These are phyloP conservation scores for Domatiomyces catenatus DNA, from an alignment of 2,329 filamentous ascomycete genomes.

Conservation along the genomic window DNA sequence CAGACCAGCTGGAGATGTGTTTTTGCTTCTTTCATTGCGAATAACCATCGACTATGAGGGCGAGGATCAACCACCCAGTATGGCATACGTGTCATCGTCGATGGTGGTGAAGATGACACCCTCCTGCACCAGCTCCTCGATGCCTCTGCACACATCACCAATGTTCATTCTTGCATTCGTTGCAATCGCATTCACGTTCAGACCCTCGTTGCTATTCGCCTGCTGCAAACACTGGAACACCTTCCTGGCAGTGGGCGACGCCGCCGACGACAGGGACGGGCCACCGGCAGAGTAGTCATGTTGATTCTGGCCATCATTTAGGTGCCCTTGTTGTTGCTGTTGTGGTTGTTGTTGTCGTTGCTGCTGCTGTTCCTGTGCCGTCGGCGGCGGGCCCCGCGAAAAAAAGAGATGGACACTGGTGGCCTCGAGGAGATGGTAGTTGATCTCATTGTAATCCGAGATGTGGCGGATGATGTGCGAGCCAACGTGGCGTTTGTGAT, in stretches of 20 bases:
- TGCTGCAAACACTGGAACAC: constrained; percentile 57
- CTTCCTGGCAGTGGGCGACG: constrained; percentile 46
- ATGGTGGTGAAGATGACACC: constrained; percentile 80
- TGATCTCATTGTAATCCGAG: constrained; percentile 78
- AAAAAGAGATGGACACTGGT: constrained; percentile 77
- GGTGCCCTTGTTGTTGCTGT: constrained; percentile 14
- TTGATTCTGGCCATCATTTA: constrained; percentile 16
- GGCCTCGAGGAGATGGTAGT: constrained; percentile 80
- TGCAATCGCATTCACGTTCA: constrained; percentile 67
- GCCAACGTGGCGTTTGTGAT: constrained; percentile 65
- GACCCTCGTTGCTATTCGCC: constrained; percentile 61
- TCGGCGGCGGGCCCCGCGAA: constrained; percentile 49
- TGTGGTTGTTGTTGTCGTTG: constrained; percentile 15
- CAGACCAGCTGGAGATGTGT: neutral
- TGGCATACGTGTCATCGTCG: constrained; percentile 82
- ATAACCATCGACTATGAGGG: too few species aligned
- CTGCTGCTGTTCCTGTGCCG: constrained; percentile 23
- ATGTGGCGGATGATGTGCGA: constrained; percentile 69
- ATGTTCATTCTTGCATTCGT: constrained; percentile 48
- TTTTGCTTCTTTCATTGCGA: neutral
- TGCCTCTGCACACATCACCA: constrained; percentile 57
- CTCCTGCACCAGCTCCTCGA: constrained; percentile 59
- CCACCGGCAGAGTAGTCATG: constrained; percentile 18
- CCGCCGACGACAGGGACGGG: constrained; percentile 28
- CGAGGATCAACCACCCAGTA: constrained; percentile 50